phyloP scores from a whole-genome alignment of 345 rosid genomes.

The Salix udensis region DNA sequence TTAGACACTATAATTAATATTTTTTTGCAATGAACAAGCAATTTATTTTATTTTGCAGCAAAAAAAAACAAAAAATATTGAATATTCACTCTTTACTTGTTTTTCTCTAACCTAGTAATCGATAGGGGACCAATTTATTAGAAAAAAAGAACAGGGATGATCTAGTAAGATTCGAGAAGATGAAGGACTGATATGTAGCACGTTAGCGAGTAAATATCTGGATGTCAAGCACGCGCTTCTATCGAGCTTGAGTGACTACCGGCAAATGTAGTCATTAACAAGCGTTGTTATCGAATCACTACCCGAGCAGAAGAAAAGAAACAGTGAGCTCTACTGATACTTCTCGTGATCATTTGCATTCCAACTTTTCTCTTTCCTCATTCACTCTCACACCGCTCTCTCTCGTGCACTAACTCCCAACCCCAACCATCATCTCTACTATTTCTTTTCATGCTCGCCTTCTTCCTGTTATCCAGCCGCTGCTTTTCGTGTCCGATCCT shows the following conservation, averaged over 20 bases:
- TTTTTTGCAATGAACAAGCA: no score
- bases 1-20: no score
- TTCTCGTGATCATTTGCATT: slow-evolving; percentile 35
- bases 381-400: slow-evolving; percentile 32
- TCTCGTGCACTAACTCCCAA: slow-evolving; percentile 34
- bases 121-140: neutral
- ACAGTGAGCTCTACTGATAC: slow-evolving; percentile 6
- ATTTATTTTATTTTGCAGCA: no score
- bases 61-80: no score
- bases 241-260: neutral
- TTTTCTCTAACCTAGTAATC: neutral
- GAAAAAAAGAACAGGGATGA: neutral
- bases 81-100: no score
- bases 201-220: no score
- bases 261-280: neutral
- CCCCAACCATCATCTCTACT: neutral
- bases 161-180: neutral
- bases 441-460: slow-evolving; percentile 3
- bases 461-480: neutral
- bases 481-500: neutral
- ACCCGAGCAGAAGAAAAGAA: neutral
- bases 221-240: neutral
- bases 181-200: no score
- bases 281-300: neutral
- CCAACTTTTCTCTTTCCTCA: slow-evolving; percentile 35